These are phyloP conservation scores for Biancaea sappan DNA, from an alignment of 306 rosid species.

Conservation along the genomic window DNA sequence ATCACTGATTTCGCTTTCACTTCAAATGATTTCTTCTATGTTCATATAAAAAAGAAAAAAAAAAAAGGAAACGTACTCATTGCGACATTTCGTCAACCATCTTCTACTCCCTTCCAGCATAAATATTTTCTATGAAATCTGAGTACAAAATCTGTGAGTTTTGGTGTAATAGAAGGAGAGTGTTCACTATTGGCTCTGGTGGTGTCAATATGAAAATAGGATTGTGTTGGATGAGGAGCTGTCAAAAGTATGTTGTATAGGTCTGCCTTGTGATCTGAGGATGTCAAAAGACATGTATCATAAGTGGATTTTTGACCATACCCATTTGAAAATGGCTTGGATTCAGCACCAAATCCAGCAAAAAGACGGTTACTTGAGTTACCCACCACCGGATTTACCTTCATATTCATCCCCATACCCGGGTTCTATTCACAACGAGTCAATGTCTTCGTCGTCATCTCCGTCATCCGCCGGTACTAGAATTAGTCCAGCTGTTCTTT, in stretches of 20 bases:
- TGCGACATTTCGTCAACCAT: not conserved
- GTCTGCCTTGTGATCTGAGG: constrained; percentile 44
- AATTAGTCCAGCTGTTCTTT: constrained; percentile 94
- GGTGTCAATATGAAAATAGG: constrained; percentile 41
- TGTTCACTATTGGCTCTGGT: constrained; percentile 10
- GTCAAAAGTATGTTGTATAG: constrained; percentile 29
- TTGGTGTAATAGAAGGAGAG: not conserved
- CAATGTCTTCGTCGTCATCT: constrained; percentile 43
- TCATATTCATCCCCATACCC: constrained; percentile 52
- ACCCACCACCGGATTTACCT: constrained; percentile 64
- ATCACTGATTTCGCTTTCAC: constrained; percentile 25
- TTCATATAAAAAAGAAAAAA: too few relatives aligned
- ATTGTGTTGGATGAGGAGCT: constrained; percentile 41
- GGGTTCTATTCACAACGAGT: constrained; percentile 48
- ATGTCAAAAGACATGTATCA: constrained; percentile 48
- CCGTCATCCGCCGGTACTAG: constrained; percentile 72
- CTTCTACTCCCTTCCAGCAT: constrained; percentile 26
- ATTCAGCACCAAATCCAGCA: constrained; percentile 60
- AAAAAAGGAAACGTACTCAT: not conserved
- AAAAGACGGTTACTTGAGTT: constrained; percentile 74
- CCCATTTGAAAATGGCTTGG: constrained; percentile 82
- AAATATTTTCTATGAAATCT: constrained; percentile 28
- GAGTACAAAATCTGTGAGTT: constrained; percentile 27
- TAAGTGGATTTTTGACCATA: constrained; percentile 52
- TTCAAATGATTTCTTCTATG: constrained; percentile 32